Conservation (phyloP, 805 yeast genomes). For the Starmerella apicola region DNA sequence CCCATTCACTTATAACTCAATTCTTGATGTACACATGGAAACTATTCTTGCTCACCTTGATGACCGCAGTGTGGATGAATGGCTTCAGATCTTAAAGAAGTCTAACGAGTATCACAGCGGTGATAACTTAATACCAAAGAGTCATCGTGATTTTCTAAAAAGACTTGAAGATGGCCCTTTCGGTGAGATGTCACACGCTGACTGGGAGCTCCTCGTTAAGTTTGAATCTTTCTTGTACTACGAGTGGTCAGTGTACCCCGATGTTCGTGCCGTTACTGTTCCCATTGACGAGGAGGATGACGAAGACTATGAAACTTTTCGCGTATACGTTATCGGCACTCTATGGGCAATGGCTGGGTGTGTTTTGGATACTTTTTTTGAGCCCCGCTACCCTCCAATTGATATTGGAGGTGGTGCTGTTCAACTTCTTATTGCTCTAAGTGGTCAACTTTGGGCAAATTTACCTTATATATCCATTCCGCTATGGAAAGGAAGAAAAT, state of each 20-base stretch:
- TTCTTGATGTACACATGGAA: slow-evolving; percentile 11
- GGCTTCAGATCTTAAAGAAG: slow-evolving; percentile 31
- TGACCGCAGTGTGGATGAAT: slow-evolving; percentile 29
- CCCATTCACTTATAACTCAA: background rate
- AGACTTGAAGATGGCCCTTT: slow-evolving; percentile 20
- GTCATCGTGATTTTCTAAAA: slow-evolving; percentile 29
- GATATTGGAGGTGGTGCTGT: slow-evolving; percentile 40
- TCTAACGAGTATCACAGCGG: slow-evolving; percentile 33
- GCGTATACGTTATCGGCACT: slow-evolving; percentile 39
- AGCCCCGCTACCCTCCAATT: slow-evolving; percentile 45
- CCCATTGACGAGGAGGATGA: slow-evolving; percentile 38
- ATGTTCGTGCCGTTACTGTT: slow-evolving; percentile 45
- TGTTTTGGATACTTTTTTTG: slow-evolving; percentile 45
- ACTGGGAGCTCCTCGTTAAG: slow-evolving; percentile 18
- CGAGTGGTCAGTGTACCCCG: slow-evolving; percentile 46
- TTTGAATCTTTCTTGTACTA: slow-evolving; percentile 34
- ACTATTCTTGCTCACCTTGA: slow-evolving; percentile 9
- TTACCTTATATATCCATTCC: slow-evolving; percentile 4
- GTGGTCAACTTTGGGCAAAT: slow-evolving; percentile 36
- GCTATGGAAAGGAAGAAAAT: slow-evolving; percentile 1
- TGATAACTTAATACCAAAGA: slow-evolving; percentile 38
- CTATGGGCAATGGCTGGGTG: slow-evolving; percentile 43
- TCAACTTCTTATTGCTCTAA: slow-evolving; percentile 48
- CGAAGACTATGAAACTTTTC: slow-evolving; percentile 37
- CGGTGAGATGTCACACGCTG: slow-evolving; percentile 16